phyloP scores from a whole-genome alignment of 1,139 yeast species.

The Blastobotrys raffinosifermentans region DNA sequence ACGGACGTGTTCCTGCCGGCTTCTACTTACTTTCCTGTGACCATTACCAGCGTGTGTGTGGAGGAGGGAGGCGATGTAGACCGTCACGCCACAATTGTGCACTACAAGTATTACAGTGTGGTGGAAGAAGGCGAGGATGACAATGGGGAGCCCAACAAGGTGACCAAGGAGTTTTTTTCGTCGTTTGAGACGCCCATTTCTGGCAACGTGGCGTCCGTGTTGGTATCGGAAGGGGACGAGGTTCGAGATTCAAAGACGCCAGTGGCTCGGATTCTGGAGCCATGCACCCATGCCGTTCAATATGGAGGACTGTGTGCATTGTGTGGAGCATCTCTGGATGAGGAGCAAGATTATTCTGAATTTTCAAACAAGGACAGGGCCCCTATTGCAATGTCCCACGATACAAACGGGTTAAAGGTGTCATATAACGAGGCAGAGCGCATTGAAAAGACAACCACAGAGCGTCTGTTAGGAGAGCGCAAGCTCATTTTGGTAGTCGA shows the following conservation, averaged over 20 bases:
- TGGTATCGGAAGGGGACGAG: constrained; percentile 53
- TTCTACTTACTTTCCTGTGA: constrained; percentile 64
- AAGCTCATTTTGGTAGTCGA: constrained; percentile 90
- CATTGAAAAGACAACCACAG: constrained; percentile 64
- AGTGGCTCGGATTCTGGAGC: constrained; percentile 60
- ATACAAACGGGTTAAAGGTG: constrained; percentile 77
- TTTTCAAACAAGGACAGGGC: constrained; percentile 71
- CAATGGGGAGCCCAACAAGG: constrained; percentile 26
- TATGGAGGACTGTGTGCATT: constrained; percentile 93
- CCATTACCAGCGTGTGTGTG: constrained; percentile 48
- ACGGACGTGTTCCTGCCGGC: constrained; percentile 42
- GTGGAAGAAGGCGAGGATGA: constrained; percentile 37
- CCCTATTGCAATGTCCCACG: constrained; percentile 85
- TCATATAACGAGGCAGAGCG: constrained; percentile 81
- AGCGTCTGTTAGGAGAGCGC: constrained; percentile 52
- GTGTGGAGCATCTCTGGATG: constrained; percentile 84
- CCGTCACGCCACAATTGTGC: constrained; percentile 51
- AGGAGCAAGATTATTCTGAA: constrained; percentile 70
- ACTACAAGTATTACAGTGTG: constrained; percentile 60
- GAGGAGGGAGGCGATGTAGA: constrained; percentile 42
- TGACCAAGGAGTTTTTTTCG: constrained; percentile 34
- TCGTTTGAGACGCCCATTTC: constrained; percentile 79
- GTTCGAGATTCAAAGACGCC: constrained; percentile 44
- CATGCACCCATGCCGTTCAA: constrained; percentile 92
- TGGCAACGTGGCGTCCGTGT: constrained; percentile 54